phyloP scores from a whole-genome alignment of 2,329 filamentous ascomycete genomes.

The Thermoascus crustaceus region DNA sequence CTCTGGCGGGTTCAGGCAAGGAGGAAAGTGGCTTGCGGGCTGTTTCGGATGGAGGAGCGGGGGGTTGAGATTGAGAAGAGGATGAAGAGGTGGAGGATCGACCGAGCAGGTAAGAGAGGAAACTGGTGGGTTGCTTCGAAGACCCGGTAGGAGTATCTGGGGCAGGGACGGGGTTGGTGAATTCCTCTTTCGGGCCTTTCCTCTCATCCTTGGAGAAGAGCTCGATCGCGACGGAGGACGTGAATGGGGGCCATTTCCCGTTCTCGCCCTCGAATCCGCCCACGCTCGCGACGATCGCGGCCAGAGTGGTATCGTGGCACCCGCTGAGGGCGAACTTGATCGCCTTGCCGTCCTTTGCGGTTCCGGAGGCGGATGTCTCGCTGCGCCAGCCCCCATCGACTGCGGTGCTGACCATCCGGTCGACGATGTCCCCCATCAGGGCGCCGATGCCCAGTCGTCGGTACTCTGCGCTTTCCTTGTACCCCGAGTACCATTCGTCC shows the following conservation, averaged over 20 bases:
- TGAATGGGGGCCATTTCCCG: constrained; percentile 82
- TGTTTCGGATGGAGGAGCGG: constrained; percentile 17
- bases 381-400: constrained; percentile 50
- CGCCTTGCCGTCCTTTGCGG: constrained; percentile 32
- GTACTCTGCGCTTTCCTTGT: constrained; percentile 76
- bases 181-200: constrained; percentile 11
- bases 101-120: constrained; percentile 26
- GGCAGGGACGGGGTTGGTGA: constrained; percentile 14
- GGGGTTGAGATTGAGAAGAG: constrained; percentile 8
- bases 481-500: constrained; percentile 91
- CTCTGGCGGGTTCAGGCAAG: constrained; percentile 20
- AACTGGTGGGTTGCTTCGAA: too few species aligned
- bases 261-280: constrained; percentile 64
- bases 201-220: constrained; percentile 58
- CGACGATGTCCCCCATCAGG: constrained; percentile 73
- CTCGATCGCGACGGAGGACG: constrained; percentile 84
- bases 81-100: constrained; percentile 12
- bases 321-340: constrained; percentile 72
- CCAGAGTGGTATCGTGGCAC: constrained; percentile 91
- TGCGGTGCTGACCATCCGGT: constrained; percentile 59
- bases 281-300: constrained; percentile 65
- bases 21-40: constrained; percentile 26
- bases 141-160: constrained; percentile 15
- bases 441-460: constrained; percentile 80
- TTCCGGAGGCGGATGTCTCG: constrained; percentile 45